Evolutionary conservation across 495 filamentous ascomycete species (phyloP).

Genomic region (Penicillium coprophilum): DNA sequence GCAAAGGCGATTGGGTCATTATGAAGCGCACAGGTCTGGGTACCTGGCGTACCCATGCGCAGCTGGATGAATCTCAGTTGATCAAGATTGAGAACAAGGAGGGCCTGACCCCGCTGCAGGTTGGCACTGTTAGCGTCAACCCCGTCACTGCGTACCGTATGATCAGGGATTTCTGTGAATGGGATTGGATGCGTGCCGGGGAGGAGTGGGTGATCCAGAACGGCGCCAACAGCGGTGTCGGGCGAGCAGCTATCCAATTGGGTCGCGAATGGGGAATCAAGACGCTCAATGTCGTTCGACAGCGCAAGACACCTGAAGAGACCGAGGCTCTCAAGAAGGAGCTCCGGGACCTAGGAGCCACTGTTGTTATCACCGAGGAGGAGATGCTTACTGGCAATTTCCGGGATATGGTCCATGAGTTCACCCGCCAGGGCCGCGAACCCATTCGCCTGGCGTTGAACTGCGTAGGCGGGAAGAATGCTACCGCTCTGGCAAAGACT

Average conservation of each 20-base stretch:
- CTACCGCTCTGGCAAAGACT: conserved; percentile 66
- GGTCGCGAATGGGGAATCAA: conserved; percentile 79
- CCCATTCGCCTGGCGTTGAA: conserved; percentile 77
- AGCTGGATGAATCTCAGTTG: conserved; percentile 62
- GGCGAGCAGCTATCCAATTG: conserved; percentile 83
- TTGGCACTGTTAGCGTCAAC: conserved; percentile 84
- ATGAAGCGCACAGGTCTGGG: conserved; percentile 78
- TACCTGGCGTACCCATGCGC: conserved; percentile 89
- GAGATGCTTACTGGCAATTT: conserved; percentile 67
- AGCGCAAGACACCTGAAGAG: conserved; percentile 58
- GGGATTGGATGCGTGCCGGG: conserved; percentile 50
- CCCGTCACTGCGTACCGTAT: conserved; percentile 91
- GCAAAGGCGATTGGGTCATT: conserved; percentile 87
- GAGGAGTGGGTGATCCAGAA: conserved; percentile 92
- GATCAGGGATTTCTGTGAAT: conserved; percentile 75
- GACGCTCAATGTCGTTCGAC: conserved; percentile 81
- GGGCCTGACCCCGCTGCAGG: conserved; percentile 69
- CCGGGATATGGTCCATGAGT: conserved; percentile 59
- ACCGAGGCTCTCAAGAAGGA: conserved; percentile 70
- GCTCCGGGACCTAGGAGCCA: conserved; percentile 68
- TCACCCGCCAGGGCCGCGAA: conserved; percentile 67
- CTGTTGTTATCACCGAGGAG: conserved; percentile 79
- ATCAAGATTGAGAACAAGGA: conserved; percentile 65
- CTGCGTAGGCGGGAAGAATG: conserved; percentile 90
- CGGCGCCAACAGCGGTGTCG: conserved; percentile 90